Percentiles rank a stretch among this genome's conserved stretches.
phyloP scores from a whole-genome alignment of 495 filamentous ascomycete species.

The Durotheca rogersii region DNA sequence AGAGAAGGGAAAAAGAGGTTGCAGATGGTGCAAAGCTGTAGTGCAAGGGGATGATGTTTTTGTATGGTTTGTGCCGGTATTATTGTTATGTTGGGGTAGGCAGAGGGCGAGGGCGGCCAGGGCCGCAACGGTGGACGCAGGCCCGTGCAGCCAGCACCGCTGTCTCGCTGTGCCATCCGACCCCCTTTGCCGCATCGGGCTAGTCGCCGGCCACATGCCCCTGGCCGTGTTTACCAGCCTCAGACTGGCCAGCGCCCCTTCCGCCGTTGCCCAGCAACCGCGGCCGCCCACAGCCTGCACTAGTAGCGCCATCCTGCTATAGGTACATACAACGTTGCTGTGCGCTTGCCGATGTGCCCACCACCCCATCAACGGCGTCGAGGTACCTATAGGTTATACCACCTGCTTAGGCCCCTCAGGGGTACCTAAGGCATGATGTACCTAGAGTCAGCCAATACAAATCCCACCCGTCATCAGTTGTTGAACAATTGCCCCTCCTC shows the following conservation, averaged over 20 bases:
- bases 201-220: constrained; percentile 1
- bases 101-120: constrained; percentile 4
- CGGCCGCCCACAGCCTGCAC: background rate
- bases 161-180: constrained; percentile 26
- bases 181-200: constrained; percentile 21
- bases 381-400: too few species aligned
- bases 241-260: too few species aligned
- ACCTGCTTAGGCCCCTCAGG: too few species aligned
- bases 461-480: too few species aligned
- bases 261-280: constrained; percentile 37
- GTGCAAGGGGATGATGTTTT: constrained; percentile 35
- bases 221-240: constrained; percentile 25
- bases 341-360: too few species aligned
- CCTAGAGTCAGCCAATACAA: too few species aligned
- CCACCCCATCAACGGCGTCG: too few species aligned
- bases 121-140: constrained; percentile 6
- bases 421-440: too few species aligned
- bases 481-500: background rate
- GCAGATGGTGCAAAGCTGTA: constrained; percentile 12
- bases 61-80: constrained; percentile 36
- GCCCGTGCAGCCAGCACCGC: background rate
- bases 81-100: constrained; percentile 38
- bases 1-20: constrained; percentile 12
- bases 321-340: too few species aligned
- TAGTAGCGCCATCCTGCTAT: too few species aligned